Conservation (phyloP, 2,329 filamentous ascomycete genomes). For the Beauveria sp. region DNA sequence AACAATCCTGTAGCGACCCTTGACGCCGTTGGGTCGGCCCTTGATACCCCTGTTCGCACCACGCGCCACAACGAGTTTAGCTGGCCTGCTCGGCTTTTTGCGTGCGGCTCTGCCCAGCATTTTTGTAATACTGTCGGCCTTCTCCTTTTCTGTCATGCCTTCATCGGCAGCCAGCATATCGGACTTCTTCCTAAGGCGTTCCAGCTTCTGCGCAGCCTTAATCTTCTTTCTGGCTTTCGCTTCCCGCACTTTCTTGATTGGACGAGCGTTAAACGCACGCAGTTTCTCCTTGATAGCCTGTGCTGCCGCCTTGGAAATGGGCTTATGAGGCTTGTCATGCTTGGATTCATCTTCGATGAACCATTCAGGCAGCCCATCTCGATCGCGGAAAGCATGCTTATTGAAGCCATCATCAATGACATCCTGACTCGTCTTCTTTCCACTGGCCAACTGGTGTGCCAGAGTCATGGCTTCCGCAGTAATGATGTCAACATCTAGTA, state of each 20-base stretch:
- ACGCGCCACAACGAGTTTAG: conserved; percentile 82
- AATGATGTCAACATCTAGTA: conserved; percentile 86
- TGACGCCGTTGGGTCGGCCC: conserved; percentile 82
- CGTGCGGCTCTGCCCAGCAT: conserved; percentile 75
- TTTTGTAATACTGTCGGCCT: conserved; percentile 75
- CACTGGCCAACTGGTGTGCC: conserved; percentile 83
- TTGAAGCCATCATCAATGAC: conserved; percentile 90
- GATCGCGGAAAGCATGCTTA: conserved; percentile 82
- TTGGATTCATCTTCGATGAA: conserved; percentile 86
- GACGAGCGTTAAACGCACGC: conserved; percentile 85
- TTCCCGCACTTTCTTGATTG: conserved; percentile 98
- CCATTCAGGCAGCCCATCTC: conserved; percentile 92
- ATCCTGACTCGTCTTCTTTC: conserved; percentile 71
- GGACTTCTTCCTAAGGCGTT: conserved; percentile 97
- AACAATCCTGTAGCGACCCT: conserved; percentile 96
- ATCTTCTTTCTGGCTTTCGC: conserved; percentile 96
- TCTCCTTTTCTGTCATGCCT: conserved; percentile 91
- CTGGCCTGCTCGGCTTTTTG: conserved; percentile 76
- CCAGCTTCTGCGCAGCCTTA: conserved; percentile 80
- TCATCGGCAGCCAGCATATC: conserved; percentile 83
- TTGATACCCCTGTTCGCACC: conserved; percentile 79
- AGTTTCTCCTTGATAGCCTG: conserved; percentile 90
- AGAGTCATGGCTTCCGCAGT: conserved; percentile 99
- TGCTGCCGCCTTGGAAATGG: conserved; percentile 86
- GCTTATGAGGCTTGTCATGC: conserved; percentile 78